Conservation (phyloP, 768 basidiomycete species). For the Kwoniella europaea region DNA sequence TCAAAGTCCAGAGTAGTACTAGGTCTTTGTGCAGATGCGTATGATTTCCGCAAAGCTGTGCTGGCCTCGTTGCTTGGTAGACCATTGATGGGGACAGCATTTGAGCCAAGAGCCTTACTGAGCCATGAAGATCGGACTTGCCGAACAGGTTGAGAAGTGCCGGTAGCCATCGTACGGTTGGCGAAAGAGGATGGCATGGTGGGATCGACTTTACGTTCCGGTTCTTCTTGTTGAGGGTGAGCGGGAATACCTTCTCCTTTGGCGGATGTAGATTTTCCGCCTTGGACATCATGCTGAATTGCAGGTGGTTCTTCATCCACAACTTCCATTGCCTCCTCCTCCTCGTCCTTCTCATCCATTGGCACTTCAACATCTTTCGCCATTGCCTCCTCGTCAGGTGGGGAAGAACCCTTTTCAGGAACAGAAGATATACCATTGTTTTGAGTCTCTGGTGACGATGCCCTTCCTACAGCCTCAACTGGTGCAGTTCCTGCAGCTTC, state of each 20-base stretch:
- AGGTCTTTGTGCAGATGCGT: slow-evolving; percentile 15
- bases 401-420: not conserved
- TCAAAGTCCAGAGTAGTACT: slow-evolving; percentile 32
- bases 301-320: not conserved
- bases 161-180: slow-evolving; percentile 5
- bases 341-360: slow-evolving; percentile 1
- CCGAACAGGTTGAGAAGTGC: slow-evolving; percentile 22
- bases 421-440: not conserved
- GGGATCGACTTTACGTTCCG: slow-evolving; percentile 21
- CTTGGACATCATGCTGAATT: not conserved
- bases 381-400: not conserved
- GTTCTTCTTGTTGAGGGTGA: not conserved
- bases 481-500: not conserved
- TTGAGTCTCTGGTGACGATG: not conserved
- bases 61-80: not conserved
- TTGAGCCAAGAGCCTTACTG: slow-evolving; percentile 44
- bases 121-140: slow-evolving; percentile 55
- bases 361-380: not conserved
- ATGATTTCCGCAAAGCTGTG: slow-evolving; percentile 11
- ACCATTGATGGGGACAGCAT: slow-evolving; percentile 26
- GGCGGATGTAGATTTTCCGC: too few species aligned
- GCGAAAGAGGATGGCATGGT: slow-evolving; percentile 16
- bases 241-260: not conserved
- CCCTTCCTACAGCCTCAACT: not conserved
- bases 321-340: not conserved